Evolutionary conservation across 768 basidiomycete genomes (phyloP).

Genomic region (Omphalotus guepiniiformis): DNA sequence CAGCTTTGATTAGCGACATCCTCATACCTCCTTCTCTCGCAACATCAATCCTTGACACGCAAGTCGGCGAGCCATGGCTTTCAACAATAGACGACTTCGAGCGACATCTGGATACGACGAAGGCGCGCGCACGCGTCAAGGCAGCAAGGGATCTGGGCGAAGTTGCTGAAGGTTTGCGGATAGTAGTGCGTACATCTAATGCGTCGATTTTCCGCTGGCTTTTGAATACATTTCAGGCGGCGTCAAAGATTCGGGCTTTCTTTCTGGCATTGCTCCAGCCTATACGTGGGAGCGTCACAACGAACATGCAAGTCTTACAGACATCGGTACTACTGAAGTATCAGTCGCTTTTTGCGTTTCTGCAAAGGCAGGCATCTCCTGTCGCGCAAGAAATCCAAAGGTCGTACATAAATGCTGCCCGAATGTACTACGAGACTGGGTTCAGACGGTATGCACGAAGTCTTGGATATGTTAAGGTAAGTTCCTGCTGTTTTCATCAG

Average conservation of each 20-base stretch:
- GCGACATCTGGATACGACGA: constrained; percentile 59
- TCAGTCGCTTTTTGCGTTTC: constrained; percentile 74
- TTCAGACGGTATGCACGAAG: constrained; percentile 87
- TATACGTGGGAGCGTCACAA: constrained; percentile 76
- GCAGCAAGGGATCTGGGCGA: constrained; percentile 81
- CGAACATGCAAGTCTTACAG: constrained; percentile 92
- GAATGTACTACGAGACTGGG: constrained; percentile 93
- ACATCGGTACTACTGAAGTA: constrained; percentile 84
- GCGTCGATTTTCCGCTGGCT: background rate
- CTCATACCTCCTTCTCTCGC: constrained; percentile 80
- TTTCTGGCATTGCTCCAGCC: constrained; percentile 82
- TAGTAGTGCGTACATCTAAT: constrained; percentile 55
- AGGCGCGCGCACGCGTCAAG: constrained; percentile 76
- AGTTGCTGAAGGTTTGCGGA: constrained; percentile 80
- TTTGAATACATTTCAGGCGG: constrained; percentile 49
- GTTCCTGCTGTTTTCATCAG: constrained; percentile 11
- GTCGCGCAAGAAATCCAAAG: constrained; percentile 87
- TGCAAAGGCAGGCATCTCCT: constrained; percentile 74
- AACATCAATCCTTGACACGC: constrained; percentile 74
- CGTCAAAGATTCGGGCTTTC: constrained; percentile 83
- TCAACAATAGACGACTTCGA: constrained; percentile 79
- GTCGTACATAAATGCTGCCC: constrained; percentile 76
- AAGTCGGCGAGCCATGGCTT: constrained; percentile 88
- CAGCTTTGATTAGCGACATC: constrained; percentile 74
- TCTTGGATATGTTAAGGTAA: constrained; percentile 73